Base-by-base conservation (phyloP, 2,329 filamentous ascomycete species). In the Thielaviopsis populi region DNA sequence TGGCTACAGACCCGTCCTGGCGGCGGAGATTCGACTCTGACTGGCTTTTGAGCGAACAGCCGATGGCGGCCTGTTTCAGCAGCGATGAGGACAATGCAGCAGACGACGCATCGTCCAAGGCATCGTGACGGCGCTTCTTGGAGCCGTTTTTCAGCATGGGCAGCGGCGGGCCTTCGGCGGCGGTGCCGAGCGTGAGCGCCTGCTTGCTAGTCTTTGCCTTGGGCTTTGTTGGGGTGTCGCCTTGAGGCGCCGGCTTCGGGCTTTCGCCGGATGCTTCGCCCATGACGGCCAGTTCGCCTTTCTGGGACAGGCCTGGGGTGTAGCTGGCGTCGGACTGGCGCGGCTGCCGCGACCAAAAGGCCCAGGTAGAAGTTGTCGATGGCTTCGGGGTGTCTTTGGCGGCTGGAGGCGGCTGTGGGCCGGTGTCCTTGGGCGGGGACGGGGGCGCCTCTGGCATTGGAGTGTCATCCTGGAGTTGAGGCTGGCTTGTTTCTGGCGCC, bases 281-380 rank as follows among this genome's bases (percentile, higher is more conserved):
- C 67, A 82, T 77, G 61, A 86, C 77, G 3, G 83, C 83, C 56
- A 86, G 74, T 69, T 80, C 76, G 27, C 77, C 83, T 68, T 78
- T 81, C 42, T 48, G 40, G 33, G 53, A 30, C 19, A n/a, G 30
- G 10, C 10, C 8, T 2, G 53, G n/a, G 2, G 40, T 22, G 37
- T 59, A 13, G n/a, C 19, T 17, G 59, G 46, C 40, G 11, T 53
- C 61, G 17, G 48, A 37, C 70, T 75, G 1, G 67, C 64, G 71
- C 1, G 77, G 73, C 68, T 86, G 83, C 56, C 79, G 82, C 15
- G 85, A 89, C 88, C 88, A 92, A 68, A 92, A 91, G 0, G 86
- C 88, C 88, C 88, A 92, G 0, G 85, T 88, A 0, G 87, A 87
- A 13, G 81, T 82, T 19, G 78, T 76, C 17, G 79, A 30, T 10